These are phyloP conservation scores for Candida sp. DNA, from an alignment of 1,139 yeast species.

Conservation along the genomic window DNA sequence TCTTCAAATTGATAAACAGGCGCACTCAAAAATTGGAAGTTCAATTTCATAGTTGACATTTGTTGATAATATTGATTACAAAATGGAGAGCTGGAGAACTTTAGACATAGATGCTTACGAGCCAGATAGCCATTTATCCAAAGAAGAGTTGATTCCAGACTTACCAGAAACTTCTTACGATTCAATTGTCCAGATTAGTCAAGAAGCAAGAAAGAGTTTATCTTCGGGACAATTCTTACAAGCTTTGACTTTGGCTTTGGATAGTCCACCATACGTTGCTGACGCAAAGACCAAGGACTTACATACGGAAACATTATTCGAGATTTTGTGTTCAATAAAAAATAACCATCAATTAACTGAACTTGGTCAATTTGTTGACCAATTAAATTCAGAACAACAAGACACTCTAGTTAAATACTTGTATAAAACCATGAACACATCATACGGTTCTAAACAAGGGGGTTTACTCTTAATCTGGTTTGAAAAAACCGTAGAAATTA, in stretches of 20 bases:
- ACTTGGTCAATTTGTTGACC: constrained; percentile 56
- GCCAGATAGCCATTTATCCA: constrained; percentile 67
- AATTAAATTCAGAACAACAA: constrained; percentile 61
- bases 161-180: constrained; percentile 34
- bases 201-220: constrained; percentile 58
- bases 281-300: constrained; percentile 51
- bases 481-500: constrained; percentile 78
- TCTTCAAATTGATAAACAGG: not conserved
- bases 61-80: not conserved
- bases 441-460: constrained; percentile 81
- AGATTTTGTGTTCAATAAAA: constrained; percentile 69
- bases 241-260: constrained; percentile 63
- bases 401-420: constrained; percentile 81
- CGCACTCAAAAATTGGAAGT: not conserved
- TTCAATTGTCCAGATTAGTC: constrained; percentile 54
- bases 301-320: constrained; percentile 60
- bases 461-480: constrained; percentile 88
- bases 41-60: not conserved
- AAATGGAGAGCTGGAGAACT: constrained; percentile 62
- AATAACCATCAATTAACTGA: constrained; percentile 55
- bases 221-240: constrained; percentile 70
- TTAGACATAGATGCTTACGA: constrained; percentile 91
- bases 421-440: constrained; percentile 79
- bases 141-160: constrained; percentile 61
- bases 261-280: constrained; percentile 82